A percentile compares a stretch with the other conserved stretches of the same genome.
These are phyloP conservation scores for Kwoniella shivajii DNA, from an alignment of 1,284 basidiomycete genomes.

Conservation along the genomic window DNA sequence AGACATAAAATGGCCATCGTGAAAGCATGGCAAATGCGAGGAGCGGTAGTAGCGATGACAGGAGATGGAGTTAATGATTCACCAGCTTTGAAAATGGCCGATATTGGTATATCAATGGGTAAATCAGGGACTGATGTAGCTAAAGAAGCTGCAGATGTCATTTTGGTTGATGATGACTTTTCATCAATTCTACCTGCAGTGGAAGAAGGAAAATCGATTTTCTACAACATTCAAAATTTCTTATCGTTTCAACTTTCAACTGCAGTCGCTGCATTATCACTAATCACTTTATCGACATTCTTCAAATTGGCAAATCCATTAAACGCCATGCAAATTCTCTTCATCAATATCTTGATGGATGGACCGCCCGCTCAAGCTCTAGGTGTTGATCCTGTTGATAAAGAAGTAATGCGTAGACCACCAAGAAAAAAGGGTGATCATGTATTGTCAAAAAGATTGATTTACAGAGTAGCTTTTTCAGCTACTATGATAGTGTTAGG, in stretches of 20 bases:
- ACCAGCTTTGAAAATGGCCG: constrained; percentile 94
- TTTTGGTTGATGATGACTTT: constrained; percentile 97
- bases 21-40: constrained; percentile 83
- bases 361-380: constrained; percentile 96
- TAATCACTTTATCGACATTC: constrained; percentile 91
- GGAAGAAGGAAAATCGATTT: constrained; percentile 97
- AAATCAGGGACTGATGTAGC: constrained; percentile 96
- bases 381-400: constrained; percentile 94
- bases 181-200: constrained; percentile 90
- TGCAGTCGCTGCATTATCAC: constrained; percentile 87
- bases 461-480: constrained; percentile 82
- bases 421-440: constrained; percentile 86
- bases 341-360: constrained; percentile 99
- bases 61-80: constrained; percentile 98
- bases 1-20: constrained; percentile 98
- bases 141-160: constrained; percentile 96
- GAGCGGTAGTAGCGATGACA: constrained; percentile 94
- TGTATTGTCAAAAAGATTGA: constrained; percentile 73
- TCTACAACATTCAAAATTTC: constrained; percentile 99
- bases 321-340: constrained; percentile 98
- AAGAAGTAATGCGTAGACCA: constrained; percentile 82
- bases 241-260: constrained; percentile 95
- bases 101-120: constrained; percentile 97
- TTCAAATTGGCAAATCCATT: constrained; percentile 87
- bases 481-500: constrained; percentile 87